Conservation (phyloP, 495 filamentous ascomycete species). For the Cercophora scortea region DNA sequence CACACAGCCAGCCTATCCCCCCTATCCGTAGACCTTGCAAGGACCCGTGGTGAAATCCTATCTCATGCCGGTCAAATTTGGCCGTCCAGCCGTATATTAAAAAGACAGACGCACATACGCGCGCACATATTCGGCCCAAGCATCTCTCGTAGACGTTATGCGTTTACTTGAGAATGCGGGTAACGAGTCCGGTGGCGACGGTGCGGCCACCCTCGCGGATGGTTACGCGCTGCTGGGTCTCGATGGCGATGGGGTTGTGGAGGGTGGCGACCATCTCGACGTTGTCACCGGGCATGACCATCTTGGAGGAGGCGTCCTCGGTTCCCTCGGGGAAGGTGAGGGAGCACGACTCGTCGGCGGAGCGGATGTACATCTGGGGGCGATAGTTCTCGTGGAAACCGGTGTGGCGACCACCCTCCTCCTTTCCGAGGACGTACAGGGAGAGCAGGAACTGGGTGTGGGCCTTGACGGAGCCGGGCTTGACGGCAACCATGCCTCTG, state of each 20-base stretch:
- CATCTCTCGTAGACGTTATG: neutral
- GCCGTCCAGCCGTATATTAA: no score
- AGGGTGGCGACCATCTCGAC: constrained; percentile 87
- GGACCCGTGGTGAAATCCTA: neutral
- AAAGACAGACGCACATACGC: neutral
- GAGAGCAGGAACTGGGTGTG: constrained; percentile 87
- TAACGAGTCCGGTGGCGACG: constrained; percentile 86
- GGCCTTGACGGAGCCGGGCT: constrained; percentile 69
- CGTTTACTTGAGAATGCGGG: constrained; percentile 65
- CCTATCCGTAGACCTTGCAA: neutral
- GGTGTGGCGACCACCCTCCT: constrained; percentile 93
- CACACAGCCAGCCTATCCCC: no score
- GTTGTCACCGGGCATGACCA: constrained; percentile 97
- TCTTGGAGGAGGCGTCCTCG: constrained; percentile 54
- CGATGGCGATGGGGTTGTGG: constrained; percentile 73
- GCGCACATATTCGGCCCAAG: neutral
- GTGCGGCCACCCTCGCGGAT: constrained; percentile 92
- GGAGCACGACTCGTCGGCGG: constrained; percentile 79
- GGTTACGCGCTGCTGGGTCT: constrained; percentile 89
- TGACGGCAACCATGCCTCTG: constrained; percentile 87
- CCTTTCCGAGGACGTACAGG: constrained; percentile 94
- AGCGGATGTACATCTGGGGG: constrained; percentile 91
- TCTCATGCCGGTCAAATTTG: neutral
- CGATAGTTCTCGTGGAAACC: constrained; percentile 91
- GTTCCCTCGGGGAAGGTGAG: constrained; percentile 77